Evolutionary conservation across 192 early-diverging fungal species (phyloP).

Genomic region (Mortierella hygrophila): DNA sequence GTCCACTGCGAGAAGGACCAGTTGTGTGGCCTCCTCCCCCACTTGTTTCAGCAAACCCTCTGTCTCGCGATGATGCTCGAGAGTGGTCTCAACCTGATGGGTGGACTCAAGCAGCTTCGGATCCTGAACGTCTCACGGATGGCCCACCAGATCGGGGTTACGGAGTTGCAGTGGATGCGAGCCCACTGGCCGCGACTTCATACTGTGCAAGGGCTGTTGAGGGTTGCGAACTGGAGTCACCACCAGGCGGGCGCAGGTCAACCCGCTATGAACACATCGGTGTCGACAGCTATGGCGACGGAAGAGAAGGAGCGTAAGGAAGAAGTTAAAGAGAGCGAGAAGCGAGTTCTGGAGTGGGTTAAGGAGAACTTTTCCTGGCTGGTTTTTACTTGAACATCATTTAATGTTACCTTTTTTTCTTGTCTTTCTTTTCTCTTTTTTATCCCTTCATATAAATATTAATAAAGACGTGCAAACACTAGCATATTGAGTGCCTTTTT

Average conservation of each 20-base stretch:
- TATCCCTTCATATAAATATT: background rate
- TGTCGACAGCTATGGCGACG: background rate
- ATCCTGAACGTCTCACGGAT: constrained; percentile 16
- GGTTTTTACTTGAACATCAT: background rate
- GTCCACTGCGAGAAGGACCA: background rate
- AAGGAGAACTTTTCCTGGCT: background rate
- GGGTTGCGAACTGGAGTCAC: background rate
- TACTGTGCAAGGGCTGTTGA: background rate
- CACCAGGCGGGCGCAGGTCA: background rate
- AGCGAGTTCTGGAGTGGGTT: background rate
- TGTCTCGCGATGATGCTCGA: constrained; percentile 18
- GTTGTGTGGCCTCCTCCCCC: background rate
- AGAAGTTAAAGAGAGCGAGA: background rate
- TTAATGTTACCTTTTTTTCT: background rate
- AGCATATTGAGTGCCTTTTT: too few species aligned
- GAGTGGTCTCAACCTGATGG: constrained; percentile 1
- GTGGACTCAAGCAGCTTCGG: constrained; percentile 1
- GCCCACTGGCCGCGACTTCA: background rate
- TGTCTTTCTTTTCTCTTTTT: background rate
- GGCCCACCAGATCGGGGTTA: constrained; percentile 15
- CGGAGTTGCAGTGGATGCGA: constrained; percentile 13
- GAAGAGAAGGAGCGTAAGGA: background rate
- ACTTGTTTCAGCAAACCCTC: background rate
- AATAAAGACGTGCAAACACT: too few species aligned
- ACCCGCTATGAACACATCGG: background rate